Conservation (phyloP, 176 grass and related monocot genomes). For the Typha latifolia region DNA sequence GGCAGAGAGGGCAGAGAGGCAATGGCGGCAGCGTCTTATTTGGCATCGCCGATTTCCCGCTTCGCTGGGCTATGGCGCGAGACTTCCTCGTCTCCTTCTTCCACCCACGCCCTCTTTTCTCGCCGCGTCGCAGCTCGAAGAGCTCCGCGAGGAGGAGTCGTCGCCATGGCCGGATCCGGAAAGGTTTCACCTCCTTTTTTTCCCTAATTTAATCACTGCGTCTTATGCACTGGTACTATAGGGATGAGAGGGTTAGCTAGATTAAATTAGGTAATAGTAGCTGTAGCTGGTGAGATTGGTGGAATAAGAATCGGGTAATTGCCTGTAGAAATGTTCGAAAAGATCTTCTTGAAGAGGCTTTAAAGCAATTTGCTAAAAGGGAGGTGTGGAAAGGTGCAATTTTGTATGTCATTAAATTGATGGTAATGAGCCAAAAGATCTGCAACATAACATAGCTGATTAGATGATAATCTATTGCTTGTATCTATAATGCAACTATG, state of each 20-base stretch:
- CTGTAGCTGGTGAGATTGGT: no score
- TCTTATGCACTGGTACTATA: neutral
- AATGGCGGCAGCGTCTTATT: conserved; percentile 54
- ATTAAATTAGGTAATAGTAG: neutral
- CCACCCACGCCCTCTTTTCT: conserved; percentile 6
- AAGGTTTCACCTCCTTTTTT: conserved; percentile 34
- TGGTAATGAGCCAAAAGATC: no score
- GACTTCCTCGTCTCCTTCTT: conserved; percentile 3
- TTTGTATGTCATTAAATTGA: no score
- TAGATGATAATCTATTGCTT: no score
- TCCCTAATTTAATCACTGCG: neutral
- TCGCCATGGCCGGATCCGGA: conserved; percentile 97
- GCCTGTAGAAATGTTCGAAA: no score
- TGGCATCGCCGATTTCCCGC: conserved; percentile 51
- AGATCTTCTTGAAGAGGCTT: no score
- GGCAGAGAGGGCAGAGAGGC: neutral
- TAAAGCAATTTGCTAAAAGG: no score
- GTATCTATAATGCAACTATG: no score
- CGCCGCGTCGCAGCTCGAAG: conserved; percentile 10
- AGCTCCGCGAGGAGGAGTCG: conserved; percentile 51
- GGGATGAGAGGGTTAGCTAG: neutral
- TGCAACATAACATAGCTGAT: no score
- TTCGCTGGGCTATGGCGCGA: conserved; percentile 37
- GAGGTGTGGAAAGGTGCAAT: no score
- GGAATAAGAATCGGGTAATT: no score